Evolutionary conservation across 2,329 filamentous ascomycete species (phyloP), one percentile per base, ranked within the genome.

Genomic region (Pleomassaria siparia): DNA sequence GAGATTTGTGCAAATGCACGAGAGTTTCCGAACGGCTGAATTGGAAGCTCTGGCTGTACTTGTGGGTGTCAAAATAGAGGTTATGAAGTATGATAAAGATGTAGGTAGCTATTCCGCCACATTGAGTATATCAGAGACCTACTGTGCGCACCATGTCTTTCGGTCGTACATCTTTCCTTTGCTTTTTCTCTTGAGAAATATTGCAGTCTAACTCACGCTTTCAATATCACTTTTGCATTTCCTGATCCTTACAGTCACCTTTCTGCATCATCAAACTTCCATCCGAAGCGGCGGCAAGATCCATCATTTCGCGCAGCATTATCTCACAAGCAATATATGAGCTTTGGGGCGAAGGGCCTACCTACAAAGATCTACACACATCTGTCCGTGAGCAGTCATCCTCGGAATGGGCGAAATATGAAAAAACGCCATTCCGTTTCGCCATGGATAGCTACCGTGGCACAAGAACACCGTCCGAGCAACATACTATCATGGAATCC

Each of bases 1-100:
- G 55, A 88, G 92, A 60, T 91, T 97, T 67, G 87, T 86, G 36
- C 94, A 97, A 72, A 79, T 82, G 49, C 91, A 97, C 70, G 90
- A 96, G 75, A 87, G 83, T n/a, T 99, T 99, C 68, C 87, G 92
- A 30, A 78, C 84, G 46, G 83, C 91, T 2, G 94, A 99, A 71
- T 81, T 96, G 12, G 76, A 92, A 63, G 85, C 94, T 20, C 76
- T 99, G 16, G 91, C 90, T 3, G 75, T 83, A 9, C 68, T 92
- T 4, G 81, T 85, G 46, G 78, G 78, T 9, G 75, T 94, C 28
- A 72, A 86, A 20, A 66, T 96, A 43, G 79, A 88, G 56, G 80
- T 96, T 50, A 59, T 92, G n/a, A 81, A 78, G 7, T 96, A 97
- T 69, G 80, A 80, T 51, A 74, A 85, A 52, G 80, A 85, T 70